These are phyloP conservation scores for Termitomyces sp. DNA, from an alignment of 768 basidiomycete species.

Conservation along the genomic window DNA sequence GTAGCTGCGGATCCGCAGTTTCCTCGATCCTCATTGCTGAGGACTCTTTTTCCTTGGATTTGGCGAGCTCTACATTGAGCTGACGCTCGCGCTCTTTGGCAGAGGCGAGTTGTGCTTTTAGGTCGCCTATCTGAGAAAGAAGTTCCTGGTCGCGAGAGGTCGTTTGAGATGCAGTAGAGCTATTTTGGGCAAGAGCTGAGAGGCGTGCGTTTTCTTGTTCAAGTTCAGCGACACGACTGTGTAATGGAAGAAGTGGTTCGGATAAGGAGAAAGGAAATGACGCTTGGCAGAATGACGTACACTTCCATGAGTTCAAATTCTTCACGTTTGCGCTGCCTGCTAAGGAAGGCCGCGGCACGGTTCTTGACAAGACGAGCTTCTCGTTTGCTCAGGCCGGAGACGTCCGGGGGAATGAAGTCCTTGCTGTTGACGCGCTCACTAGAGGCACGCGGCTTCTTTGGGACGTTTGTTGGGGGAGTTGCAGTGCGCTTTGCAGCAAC, in stretches of 20 bases:
- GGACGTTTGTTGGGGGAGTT: conserved; percentile 29
- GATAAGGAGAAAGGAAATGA: neutral
- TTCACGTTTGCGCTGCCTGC: conserved; percentile 86
- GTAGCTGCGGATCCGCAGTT: conserved; percentile 44
- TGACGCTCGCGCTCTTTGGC: conserved; percentile 63
- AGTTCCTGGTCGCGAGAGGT: conserved; percentile 30
- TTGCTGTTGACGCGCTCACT: conserved; percentile 57
- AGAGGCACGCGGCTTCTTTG: conserved; percentile 37
- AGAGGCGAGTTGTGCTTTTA: conserved; percentile 58
- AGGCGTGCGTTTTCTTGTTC: conserved; percentile 82
- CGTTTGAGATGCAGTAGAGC: conserved; percentile 19
- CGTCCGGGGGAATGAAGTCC: conserved; percentile 86
- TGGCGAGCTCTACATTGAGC: conserved; percentile 56
- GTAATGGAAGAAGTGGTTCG: conserved; percentile 17
- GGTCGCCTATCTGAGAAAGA: conserved; percentile 57
- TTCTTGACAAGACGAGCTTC: conserved; percentile 92
- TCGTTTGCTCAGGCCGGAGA: conserved; percentile 81
- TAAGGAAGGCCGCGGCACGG: conserved; percentile 87
- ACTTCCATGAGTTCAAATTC: conserved; percentile 90
- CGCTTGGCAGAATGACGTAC: conserved; percentile 42
- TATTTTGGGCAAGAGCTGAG: conserved; percentile 48
- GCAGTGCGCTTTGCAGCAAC: conserved; percentile 39
- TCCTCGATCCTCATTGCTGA: conserved; percentile 59
- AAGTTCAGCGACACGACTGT: conserved; percentile 75
- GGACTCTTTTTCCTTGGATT: conserved; percentile 19